A percentile compares a stretch with the other conserved stretches of the same genome.
These are phyloP conservation scores for Pythium grandisporangium DNA, from an alignment of 352 stramenopile species.

Conservation along the genomic window DNA sequence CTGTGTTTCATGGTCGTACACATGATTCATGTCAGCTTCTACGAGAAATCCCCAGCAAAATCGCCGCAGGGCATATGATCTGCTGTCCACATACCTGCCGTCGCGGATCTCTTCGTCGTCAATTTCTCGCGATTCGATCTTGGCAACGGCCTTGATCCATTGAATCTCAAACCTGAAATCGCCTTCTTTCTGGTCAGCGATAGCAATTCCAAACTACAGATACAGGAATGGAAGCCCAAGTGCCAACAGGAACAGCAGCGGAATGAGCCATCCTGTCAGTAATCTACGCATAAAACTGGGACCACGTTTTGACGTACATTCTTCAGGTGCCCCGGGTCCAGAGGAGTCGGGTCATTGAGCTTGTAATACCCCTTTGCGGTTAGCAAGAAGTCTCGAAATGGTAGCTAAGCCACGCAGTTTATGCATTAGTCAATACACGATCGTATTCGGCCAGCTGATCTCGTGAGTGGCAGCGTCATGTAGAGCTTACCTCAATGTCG, in stretches of 20 bases:
- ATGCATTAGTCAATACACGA: too few relatives aligned
- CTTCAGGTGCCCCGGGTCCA: constrained; percentile 67
- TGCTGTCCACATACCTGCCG: too few relatives aligned
- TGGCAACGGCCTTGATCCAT: constrained; percentile 79
- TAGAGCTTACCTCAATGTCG: constrained; percentile 49
- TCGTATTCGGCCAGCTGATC: not conserved
- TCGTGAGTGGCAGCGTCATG: not conserved
- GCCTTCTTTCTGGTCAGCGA: constrained; percentile 80
- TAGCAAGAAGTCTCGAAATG: constrained; percentile 72
- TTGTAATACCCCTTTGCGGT: constrained; percentile 81
- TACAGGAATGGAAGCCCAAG: not conserved
- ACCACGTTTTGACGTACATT: constrained; percentile 45
- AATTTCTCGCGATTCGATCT: constrained; percentile 34
- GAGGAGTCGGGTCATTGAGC: constrained; percentile 59
- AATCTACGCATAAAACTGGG: too few relatives aligned
- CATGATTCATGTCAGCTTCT: too few relatives aligned
- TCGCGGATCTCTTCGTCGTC: constrained; percentile 13
- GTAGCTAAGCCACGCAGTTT: too few relatives aligned
- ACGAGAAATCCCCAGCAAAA: too few relatives aligned
- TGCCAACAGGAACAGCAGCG: too few relatives aligned
- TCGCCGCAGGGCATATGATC: too few relatives aligned
- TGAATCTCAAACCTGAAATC: constrained; percentile 78
- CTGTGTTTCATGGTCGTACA: constrained; percentile 5
- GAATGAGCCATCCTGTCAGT: too few relatives aligned
- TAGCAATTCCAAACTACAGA: constrained; percentile 71